Percentiles rank a stretch among this genome's conserved stretches.
These are phyloP conservation scores for Termitomyces sp. DNA, from an alignment of 768 basidiomycete genomes.

Conservation along the genomic window DNA sequence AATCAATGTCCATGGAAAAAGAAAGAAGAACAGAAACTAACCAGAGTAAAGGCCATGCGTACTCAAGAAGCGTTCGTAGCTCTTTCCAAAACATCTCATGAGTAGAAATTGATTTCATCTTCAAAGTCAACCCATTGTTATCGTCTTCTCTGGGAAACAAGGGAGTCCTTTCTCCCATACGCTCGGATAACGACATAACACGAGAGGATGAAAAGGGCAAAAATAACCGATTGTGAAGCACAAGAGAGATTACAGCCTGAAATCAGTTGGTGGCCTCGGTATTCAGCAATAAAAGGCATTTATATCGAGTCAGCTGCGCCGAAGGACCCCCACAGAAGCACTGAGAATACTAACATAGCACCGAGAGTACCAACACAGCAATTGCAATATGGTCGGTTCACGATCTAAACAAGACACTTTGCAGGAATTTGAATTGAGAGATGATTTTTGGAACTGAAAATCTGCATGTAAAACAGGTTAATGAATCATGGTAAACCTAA, in stretches of 20 bases:
- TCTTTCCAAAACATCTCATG: slow-evolving; percentile 8
- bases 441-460: not conserved
- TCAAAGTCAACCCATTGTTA: not conserved
- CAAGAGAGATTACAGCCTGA: not conserved
- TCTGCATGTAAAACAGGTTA: not conserved
- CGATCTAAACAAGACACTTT: too few relatives aligned
- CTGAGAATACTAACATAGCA: too few relatives aligned
- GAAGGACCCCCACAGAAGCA: too few relatives aligned
- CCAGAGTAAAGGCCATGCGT: slow-evolving; percentile 9
- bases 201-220: not conserved
- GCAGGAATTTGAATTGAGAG: not conserved
- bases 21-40: not conserved
- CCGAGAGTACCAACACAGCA: too few relatives aligned
- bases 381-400: too few relatives aligned
- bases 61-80: slow-evolving; percentile 1
- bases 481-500: not conserved
- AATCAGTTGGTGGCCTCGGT: too few relatives aligned
- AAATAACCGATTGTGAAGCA: not conserved
- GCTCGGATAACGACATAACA: not conserved
- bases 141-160: not conserved
- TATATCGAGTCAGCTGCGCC: too few relatives aligned
- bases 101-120: not conserved
- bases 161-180: not conserved
- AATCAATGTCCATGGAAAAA: not conserved
- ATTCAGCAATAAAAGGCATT: too few relatives aligned